Evolutionary conservation across 2,329 filamentous ascomycete species (phyloP).

Genomic region (Ophioceras dolichostomum): DNA sequence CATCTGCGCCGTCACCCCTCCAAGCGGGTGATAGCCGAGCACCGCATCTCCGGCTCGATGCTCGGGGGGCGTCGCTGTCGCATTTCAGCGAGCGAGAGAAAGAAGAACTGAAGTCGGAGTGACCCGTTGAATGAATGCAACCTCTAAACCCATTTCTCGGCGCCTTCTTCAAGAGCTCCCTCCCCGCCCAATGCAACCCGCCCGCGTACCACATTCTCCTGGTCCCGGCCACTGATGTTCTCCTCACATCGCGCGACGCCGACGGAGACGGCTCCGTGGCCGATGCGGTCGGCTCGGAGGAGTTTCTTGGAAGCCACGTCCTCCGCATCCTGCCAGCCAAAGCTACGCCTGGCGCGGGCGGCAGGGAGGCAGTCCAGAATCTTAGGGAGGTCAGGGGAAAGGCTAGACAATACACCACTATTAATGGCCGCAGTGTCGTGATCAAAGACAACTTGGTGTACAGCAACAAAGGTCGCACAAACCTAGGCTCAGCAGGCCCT

Average conservation of each 20-base stretch:
- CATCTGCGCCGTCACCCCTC: too few species aligned
- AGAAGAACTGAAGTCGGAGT: background rate
- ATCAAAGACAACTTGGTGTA: slow-evolving; percentile 89
- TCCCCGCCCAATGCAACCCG: slow-evolving; percentile 83
- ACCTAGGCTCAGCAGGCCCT: background rate
- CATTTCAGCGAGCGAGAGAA: too few species aligned
- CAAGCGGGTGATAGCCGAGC: slow-evolving; percentile 11
- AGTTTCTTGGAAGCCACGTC: slow-evolving; percentile 95
- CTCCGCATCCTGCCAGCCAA: slow-evolving; percentile 59
- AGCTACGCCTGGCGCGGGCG: slow-evolving; percentile 29
- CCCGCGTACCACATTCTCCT: slow-evolving; percentile 88
- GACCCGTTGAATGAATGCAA: slow-evolving; percentile 69
- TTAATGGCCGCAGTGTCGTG: slow-evolving; percentile 86
- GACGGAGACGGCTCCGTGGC: slow-evolving; percentile 67
- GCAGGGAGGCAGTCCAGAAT: slow-evolving; percentile 46
- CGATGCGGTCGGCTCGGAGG: slow-evolving; percentile 79
- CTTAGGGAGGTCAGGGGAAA: slow-evolving; percentile 82
- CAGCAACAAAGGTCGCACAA: slow-evolving; percentile 75
- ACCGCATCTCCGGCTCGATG: slow-evolving; percentile 1
- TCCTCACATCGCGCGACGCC: slow-evolving; percentile 77
- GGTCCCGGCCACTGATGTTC: slow-evolving; percentile 83
- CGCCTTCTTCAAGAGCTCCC: slow-evolving; percentile 95
- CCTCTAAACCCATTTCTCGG: slow-evolving; percentile 97
- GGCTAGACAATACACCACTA: slow-evolving; percentile 84
- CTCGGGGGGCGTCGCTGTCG: background rate